Conservation (phyloP, 257 asterid genomes). For the Salvia rosmarinus region DNA sequence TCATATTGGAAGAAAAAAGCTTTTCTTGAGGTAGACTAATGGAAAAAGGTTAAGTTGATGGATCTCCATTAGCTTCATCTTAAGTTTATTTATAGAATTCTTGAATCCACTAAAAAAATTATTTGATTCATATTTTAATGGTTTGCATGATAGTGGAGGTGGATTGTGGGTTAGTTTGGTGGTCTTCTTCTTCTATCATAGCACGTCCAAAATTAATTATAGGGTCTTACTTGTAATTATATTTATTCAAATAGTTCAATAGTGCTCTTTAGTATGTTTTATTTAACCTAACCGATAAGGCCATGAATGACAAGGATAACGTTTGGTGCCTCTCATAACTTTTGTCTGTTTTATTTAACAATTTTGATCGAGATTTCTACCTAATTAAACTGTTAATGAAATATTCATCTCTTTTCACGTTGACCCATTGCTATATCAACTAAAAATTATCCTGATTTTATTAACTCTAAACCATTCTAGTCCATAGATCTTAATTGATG, state of each 20-base stretch:
- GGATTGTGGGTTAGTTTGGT: not conserved
- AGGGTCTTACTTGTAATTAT: not conserved
- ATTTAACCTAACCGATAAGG: not conserved
- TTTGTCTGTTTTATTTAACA: not conserved
- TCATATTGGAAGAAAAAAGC: slow-evolving; percentile 35
- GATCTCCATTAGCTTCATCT: not conserved
- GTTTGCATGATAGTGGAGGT: not conserved
- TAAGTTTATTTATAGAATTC: slow-evolving; percentile 1
- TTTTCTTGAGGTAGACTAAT: not conserved
- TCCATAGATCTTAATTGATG: no score
- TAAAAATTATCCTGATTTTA: no score
- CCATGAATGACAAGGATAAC: not conserved
- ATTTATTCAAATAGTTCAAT: not conserved
- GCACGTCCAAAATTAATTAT: not conserved
- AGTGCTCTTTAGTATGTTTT: not conserved
- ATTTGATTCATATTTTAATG: not conserved
- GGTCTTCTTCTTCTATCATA: not conserved
- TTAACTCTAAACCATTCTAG: no score
- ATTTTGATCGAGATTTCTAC: not conserved
- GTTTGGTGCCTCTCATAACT: not conserved
- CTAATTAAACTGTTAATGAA: not conserved
- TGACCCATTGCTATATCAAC: not conserved
- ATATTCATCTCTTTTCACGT: not conserved
- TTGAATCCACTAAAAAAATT: not conserved
- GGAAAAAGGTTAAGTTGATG: not conserved